phyloP scores from a whole-genome alignment of 805 yeast species.

The Osmozyma mogii region DNA sequence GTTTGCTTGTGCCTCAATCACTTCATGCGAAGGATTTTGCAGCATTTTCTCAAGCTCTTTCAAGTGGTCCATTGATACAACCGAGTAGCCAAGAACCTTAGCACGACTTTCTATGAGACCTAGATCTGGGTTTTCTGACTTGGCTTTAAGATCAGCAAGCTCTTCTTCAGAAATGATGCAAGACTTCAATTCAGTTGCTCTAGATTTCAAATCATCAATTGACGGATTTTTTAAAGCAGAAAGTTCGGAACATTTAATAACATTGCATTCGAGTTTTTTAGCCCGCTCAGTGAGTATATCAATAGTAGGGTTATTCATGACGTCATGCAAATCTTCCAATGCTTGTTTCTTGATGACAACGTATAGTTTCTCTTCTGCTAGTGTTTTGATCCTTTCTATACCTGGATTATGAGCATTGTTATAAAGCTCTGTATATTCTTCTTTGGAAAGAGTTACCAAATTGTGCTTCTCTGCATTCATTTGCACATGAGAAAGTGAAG shows the following conservation, averaged over 20 bases:
- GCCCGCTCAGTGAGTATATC: not conserved
- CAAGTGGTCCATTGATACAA: too few species aligned
- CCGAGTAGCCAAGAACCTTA: too few species aligned
- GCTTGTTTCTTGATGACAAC: constrained; percentile 7
- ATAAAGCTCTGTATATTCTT: constrained; percentile 25
- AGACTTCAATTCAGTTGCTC: constrained; percentile 2
- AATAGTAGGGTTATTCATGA: not conserved
- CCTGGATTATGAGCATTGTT: constrained; percentile 26
- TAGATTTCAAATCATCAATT: constrained; percentile 1
- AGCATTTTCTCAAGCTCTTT: too few species aligned
- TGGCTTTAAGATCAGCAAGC: not conserved
- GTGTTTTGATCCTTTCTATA: too few species aligned
- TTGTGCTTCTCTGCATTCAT: constrained; percentile 26
- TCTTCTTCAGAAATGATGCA: not conserved
- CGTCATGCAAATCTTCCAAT: constrained; percentile 4
- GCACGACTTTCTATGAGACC: not conserved
- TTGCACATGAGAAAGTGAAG: constrained; percentile 25
- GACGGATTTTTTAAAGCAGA: too few species aligned
- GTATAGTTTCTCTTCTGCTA: constrained; percentile 7
- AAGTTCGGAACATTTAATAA: too few species aligned
- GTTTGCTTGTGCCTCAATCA: too few species aligned
- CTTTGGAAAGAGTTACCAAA: constrained; percentile 21
- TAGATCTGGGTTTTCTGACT: not conserved
- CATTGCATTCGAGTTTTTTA: too few species aligned
- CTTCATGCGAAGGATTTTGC: too few species aligned